Evolutionary conservation across 2,329 filamentous ascomycete species (phyloP), one percentile per base, ranked within the genome.

Genomic region (Tricladium varicosporioides): DNA sequence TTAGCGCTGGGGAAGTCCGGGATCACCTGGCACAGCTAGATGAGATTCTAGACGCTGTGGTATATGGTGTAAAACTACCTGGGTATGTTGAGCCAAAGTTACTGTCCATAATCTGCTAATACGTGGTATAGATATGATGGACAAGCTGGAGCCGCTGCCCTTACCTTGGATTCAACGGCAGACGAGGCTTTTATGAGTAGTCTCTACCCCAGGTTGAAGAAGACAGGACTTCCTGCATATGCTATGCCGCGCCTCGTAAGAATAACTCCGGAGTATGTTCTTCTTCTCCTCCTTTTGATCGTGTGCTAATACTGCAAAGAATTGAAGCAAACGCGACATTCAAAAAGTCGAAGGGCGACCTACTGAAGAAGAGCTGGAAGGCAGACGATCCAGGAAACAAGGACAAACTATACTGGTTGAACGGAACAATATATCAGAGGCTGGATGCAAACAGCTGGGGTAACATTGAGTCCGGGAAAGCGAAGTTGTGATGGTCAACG

Each of bases 311-410:
- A 15, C 31, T 46, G 18, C 9, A 10, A 47, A 66, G 61, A 60
- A 76, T 78, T 52, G 72, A 73, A 56, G 74, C 74, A 1, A 75
- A 74, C 46, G 76, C 74, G n/a, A 79, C 77, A 5, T 79, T 79
- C 68, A 80, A 79, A 60, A 76, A 79, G 60, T 73, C 74, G 1
- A 79, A 79, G 63, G 71, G 69, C 7, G 74, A 75, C 8, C 60
- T 78, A 22, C 64, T 72, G 22, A 75, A 75, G 60, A 75, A 74
- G 51, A 67, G 69, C 14, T 78, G 76, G 76, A 66, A 71, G 53
- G 64, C 64, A 5, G 61, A 60, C 1, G 68, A 71, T 31, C 66
- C 63, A 33, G 67, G 64, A 1, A 71, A 64, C 43, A 48, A 66
- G 1, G 75, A 77, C 58, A 69, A 66, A 18, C 57, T 78, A 45